Base-by-base conservation (phyloP, 352 stramenopile genomes). In the Phytopythium aichiense region DNA sequence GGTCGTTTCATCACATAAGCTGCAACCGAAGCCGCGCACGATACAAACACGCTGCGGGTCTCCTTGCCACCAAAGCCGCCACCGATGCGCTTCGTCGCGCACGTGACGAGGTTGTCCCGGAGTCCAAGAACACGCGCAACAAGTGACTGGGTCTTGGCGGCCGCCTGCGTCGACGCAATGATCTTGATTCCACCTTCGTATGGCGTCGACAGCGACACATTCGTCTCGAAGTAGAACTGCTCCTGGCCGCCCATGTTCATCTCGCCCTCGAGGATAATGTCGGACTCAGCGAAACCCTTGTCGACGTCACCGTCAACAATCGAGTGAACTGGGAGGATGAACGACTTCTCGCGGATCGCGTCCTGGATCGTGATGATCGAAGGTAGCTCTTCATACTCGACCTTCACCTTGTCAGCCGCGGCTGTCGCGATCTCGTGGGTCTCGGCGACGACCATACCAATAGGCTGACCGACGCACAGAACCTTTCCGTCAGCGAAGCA, bases 1-100 rank as follows among this genome's bases (percentile, higher is more conserved):
- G 95, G 92, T 12, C 84, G 68, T 69, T 94, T 90, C 49, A 91
- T 85, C 2, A 92, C 54, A 63, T 97, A 91, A 1, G 93, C 92
- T 2, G 90, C 94, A 30, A 99, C 79, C 12, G 95, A 93, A 38
- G 90, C 88, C 4, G 95, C 94, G 48, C 87, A 96, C 28, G 93
- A 92, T 1, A 95, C 76, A 68, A 99, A 98, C 45, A 79, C 88
- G 40, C 74, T 97, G 11, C 93, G 81, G 11, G 95, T 98, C 71
- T 98, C 94, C 70, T 99, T 99, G 37, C 96, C 97, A 37, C 97
- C 96, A 75, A 99, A 99, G 13, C 92, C 96, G 61, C 96, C 97
- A 49, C 97, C 97, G 70, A 99, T 97, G 31, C 97, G 83, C 74
- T 99, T 99, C 20, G 93, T 91, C 22, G 81, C 79, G 25, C 89